phyloP scores from a whole-genome alignment of 345 rosid genomes.

The Citrus hindsii region DNA sequence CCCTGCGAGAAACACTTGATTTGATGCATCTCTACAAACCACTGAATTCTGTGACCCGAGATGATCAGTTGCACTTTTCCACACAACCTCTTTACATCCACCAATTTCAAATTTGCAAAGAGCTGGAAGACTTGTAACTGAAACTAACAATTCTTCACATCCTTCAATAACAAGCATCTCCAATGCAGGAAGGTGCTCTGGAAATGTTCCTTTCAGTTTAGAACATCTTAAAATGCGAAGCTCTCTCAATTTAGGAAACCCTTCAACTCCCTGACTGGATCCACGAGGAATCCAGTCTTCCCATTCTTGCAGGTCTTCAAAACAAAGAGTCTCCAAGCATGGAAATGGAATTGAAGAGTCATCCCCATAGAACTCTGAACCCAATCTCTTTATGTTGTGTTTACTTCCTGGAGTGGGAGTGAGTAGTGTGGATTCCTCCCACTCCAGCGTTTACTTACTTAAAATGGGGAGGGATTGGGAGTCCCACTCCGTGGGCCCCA shows the following conservation, averaged over 20 bases:
- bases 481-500: too few relatives aligned
- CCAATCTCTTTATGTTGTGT: not conserved
- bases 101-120: not conserved
- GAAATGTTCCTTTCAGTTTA: slow-evolving; percentile 14
- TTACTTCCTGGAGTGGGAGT: too few relatives aligned
- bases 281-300: slow-evolving; percentile 22
- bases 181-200: slow-evolving; percentile 13
- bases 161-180: not conserved
- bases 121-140: not conserved
- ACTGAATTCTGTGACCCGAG: not conserved
- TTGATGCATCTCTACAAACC: not conserved
- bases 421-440: too few relatives aligned
- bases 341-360: not conserved
- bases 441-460: too few relatives aligned
- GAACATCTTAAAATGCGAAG: slow-evolving; percentile 28
- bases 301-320: slow-evolving; percentile 29
- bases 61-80: not conserved
- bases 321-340: not conserved
- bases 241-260: slow-evolving; percentile 26
- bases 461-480: too few relatives aligned
- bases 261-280: not conserved
- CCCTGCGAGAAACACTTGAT: not conserved
- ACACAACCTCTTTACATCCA: not conserved
- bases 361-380: not conserved
- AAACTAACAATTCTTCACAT: not conserved